Evolutionary conservation across 2,329 filamentous ascomycete species (phyloP), one percentile per base, ranked within the genome.

Genomic region (Neofusicoccum cordaticola): DNA sequence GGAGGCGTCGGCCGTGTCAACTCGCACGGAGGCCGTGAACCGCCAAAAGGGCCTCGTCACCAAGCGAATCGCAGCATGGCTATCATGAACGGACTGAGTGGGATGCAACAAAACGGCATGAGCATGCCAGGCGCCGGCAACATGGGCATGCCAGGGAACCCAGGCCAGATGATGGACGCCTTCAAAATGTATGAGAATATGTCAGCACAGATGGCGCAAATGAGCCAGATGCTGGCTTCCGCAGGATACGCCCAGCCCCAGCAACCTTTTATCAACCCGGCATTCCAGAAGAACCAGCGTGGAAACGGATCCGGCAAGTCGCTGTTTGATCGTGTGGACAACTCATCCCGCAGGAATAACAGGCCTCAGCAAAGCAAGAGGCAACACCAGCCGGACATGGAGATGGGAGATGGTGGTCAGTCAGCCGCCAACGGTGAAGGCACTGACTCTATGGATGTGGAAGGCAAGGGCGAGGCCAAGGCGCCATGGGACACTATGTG

Each of bases 1-100:
- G 81, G 81, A 62, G 90, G 91, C 66, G 86, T 85, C 68, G 92
- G 93, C 68, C 86, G 94, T 66, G 92, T 98, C 77, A 93, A 93
- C 75, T 85, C 88, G 12, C 92, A 96, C 68, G 71, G 75, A 70
- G 81, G 80, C 39, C 87, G 92, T 68, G 87, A 87, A 51, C 85
- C 88, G 51, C 88, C 90, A 27, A 89, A 88, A 69, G 92, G 92
- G 12, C 90, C 90, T 1, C 85, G 90, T 69, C 85, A 83, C 66
- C 70, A 75, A 52, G 53, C 57, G 13, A 65, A 65, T 44, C 64
- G 60, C 17, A 56, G 62, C n/a, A 60, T 52, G 56, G 63, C 63
- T 17, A 60, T 65, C 35, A 65, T 65, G 75, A 74, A 77, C 48
- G 80, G 78, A 45, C 83, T 80, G 77, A 73, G 74, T 37, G 79